Base-by-base conservation (phyloP, 331 rosid genomes). In the Malus hybrid region DNA sequence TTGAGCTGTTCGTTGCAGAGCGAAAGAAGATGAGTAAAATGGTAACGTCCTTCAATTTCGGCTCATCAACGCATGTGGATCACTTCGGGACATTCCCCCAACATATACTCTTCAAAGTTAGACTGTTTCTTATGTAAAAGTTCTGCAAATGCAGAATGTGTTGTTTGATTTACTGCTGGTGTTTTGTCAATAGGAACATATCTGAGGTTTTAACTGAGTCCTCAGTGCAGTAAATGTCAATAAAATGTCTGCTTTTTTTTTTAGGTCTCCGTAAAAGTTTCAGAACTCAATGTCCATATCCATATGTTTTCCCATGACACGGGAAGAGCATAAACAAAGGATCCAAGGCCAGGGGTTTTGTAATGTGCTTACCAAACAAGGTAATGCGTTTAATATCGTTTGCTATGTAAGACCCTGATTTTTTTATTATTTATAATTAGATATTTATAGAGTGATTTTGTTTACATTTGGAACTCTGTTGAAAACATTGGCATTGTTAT, bases 21-120 rank as follows among this genome's bases (percentile, higher is more conserved):
- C 96, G 90, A 78, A 83, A 87, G 80, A 77, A 54, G 84, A 79
- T 67, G 59, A 93, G 96, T 71, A 87, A 61, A 64, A 70, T 72
- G 65, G 93, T 86, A 29, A 80, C 69, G 56, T 83, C 93, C 55
- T 84, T 81, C 61, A 88, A 90, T 85, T 94, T 92, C 13, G 79
- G 90, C 24, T 78, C 83, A 32, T 90, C 99, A 7, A 88, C 97
- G 5, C 97, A 92, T 13, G 97, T 94, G 56, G n/a, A 50, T 50
- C 56, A 2, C 56, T 16, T 78, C 80, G 82, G 97, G 78, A 84
- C 73, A 39, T 54, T 92, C 83, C 72, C 96, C 99, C 0, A 82
- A 83, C 59, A 10, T 81, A 11, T 90, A 94, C 82, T 72, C 88
- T 18, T 89, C 85, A 22, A 76, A 83, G 44, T 2, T 8, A 39